Percentiles rank a stretch among this genome's conserved stretches.
phyloP scores from a whole-genome alignment of 768 basidiomycete genomes.

The Lactarius psammicola region DNA sequence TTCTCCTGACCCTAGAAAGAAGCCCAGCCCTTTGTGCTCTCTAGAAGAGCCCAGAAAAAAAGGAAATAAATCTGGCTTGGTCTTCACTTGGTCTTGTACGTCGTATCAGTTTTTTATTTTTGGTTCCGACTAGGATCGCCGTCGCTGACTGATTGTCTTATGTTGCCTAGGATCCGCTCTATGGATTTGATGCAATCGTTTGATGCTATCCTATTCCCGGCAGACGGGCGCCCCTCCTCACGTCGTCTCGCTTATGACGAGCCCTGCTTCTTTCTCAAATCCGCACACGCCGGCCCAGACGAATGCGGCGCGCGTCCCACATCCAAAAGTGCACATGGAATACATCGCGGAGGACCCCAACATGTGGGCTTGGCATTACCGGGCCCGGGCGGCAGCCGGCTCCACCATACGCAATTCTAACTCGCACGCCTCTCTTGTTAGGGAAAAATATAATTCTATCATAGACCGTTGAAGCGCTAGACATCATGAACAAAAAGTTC shows the following conservation, averaged over 20 bases:
- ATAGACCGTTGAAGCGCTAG: slow-evolving; percentile 75
- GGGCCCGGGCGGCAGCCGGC: slow-evolving; percentile 45
- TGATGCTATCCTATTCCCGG: slow-evolving; percentile 74
- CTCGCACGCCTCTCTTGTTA: too few relatives aligned
- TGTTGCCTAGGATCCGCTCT: slow-evolving; percentile 24
- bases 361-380: slow-evolving; percentile 67
- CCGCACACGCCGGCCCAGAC: slow-evolving; percentile 26
- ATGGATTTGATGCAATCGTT: slow-evolving; percentile 69
- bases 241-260: slow-evolving; percentile 72
- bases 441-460: background rate
- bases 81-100: background rate
- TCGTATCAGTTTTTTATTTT: background rate
- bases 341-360: slow-evolving; percentile 75
- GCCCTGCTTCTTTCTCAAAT: slow-evolving; percentile 39
- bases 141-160: slow-evolving; percentile 28
- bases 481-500: slow-evolving; percentile 79
- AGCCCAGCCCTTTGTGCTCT: too few relatives aligned
- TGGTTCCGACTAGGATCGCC: slow-evolving; percentile 16
- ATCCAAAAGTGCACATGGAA: slow-evolving; percentile 85
- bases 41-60: background rate
- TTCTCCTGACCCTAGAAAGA: background rate
- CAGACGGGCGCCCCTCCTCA: slow-evolving; percentile 77
- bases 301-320: slow-evolving; percentile 61
- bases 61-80: background rate
- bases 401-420: slow-evolving; percentile 1